Evolutionary conservation across 108 stramenopile genomes (phyloP).

Genomic region (Cyclotella choctawhatcheeana): DNA sequence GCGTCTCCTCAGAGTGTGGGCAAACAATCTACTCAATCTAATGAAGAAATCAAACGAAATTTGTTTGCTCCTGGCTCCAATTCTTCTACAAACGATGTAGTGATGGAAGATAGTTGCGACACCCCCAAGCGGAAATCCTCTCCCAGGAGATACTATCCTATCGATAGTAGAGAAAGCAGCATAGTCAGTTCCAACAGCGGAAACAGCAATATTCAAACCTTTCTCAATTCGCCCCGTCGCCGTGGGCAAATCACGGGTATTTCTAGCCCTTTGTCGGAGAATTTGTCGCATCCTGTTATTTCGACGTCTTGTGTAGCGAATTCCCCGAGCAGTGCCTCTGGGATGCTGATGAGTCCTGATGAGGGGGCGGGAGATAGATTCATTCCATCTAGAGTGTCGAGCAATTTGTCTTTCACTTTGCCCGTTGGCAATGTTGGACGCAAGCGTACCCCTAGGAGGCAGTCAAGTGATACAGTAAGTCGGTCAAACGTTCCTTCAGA

Average conservation of each 20-base stretch:
- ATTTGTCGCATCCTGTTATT: not conserved
- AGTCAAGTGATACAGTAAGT: too few relatives aligned
- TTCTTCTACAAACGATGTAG: too few relatives aligned
- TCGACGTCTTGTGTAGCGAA: not conserved
- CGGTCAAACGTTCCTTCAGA: not conserved
- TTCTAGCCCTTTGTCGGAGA: not conserved
- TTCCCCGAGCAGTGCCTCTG: not conserved
- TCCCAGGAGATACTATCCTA: too few relatives aligned
- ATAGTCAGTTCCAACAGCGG: too few relatives aligned
- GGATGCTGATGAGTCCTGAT: not conserved
- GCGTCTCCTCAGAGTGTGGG: too few relatives aligned
- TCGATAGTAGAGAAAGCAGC: too few relatives aligned
- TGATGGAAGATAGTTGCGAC: not conserved
- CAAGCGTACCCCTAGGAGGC: not conserved
- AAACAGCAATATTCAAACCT: not conserved
- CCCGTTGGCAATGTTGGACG: not conserved
- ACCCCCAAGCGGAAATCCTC: too few relatives aligned
- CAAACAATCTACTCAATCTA: too few relatives aligned
- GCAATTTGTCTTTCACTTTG: slow-evolving; percentile 43
- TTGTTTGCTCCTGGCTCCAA: too few relatives aligned
- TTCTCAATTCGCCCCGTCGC: slow-evolving; percentile 6
- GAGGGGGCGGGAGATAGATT: slow-evolving; percentile 71
- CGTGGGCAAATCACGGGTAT: slow-evolving; percentile 1
- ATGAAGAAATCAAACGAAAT: too few relatives aligned
- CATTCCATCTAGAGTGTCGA: slow-evolving; percentile 78